Conservation (phyloP, 768 basidiomycete genomes). For the Mycena polygramma region DNA sequence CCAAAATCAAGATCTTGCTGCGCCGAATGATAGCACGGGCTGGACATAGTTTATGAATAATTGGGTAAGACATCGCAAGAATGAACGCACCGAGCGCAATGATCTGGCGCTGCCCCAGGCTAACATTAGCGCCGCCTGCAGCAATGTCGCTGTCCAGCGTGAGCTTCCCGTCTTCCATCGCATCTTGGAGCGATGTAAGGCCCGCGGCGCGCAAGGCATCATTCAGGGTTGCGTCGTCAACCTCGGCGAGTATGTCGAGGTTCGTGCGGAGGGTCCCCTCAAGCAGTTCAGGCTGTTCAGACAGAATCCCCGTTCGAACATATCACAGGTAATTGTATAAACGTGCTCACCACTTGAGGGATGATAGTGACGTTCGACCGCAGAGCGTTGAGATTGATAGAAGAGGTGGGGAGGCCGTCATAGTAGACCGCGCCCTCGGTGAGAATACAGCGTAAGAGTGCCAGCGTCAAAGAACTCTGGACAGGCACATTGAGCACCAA, state of each 20-base stretch:
- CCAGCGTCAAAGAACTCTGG: constrained; percentile 54
- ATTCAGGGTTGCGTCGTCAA: constrained; percentile 52
- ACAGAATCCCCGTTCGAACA: not conserved
- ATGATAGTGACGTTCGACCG: constrained; percentile 61
- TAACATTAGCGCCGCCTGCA: constrained; percentile 24
- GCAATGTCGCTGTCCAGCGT: constrained; percentile 29
- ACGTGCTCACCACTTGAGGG: constrained; percentile 39
- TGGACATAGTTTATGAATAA: not conserved
- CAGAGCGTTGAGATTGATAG: constrained; percentile 60
- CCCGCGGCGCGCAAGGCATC: constrained; percentile 49
- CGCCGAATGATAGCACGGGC: constrained; percentile 64
- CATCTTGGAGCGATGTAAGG: constrained; percentile 29
- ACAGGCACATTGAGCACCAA: not conserved
- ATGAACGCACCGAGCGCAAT: too few species aligned
- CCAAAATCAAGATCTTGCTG: constrained; percentile 68
- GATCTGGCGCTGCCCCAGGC: constrained; percentile 25
- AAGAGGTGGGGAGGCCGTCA: constrained; percentile 55
- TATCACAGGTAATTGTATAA: not conserved
- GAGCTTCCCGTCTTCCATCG: constrained; percentile 21
- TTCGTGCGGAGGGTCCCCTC: constrained; percentile 56
- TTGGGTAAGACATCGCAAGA: too few species aligned
- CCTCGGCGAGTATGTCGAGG: constrained; percentile 56
- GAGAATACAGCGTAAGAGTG: constrained; percentile 57
- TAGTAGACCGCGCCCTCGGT: constrained; percentile 49
- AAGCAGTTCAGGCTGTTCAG: constrained; percentile 45